phyloP scores from a whole-genome alignment of 371 early-diverging fungal genomes.

The Capniomyces stellatus region DNA sequence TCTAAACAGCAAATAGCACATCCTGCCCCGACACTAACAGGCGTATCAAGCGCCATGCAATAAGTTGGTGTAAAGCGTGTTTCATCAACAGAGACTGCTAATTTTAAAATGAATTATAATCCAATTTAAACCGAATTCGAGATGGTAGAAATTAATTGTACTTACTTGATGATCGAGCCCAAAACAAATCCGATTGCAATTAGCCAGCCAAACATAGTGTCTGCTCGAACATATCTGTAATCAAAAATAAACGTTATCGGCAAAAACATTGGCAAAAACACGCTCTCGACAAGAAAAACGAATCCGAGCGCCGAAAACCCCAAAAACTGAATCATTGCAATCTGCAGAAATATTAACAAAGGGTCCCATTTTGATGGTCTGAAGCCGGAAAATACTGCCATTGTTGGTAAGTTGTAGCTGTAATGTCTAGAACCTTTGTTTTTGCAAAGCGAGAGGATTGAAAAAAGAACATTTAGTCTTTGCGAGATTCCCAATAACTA shows the following conservation, averaged over 20 bases:
- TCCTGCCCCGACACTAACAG: neutral
- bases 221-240: neutral
- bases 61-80: too few species aligned
- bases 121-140: too few species aligned
- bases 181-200: neutral
- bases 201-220: neutral
- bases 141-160: too few species aligned
- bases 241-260: neutral
- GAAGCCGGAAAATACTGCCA: constrained; percentile 1
- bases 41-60: too few species aligned
- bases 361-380: constrained; percentile 1
- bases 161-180: neutral
- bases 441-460: neutral
- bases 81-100: neutral
- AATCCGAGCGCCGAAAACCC: neutral
- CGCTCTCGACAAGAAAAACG: neutral
- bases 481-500: neutral
- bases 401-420: neutral
- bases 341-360: neutral
- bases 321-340: neutral
- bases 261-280: neutral
- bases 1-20: neutral
- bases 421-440: too few species aligned
- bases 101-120: too few species aligned
- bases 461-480: neutral